Base-by-base conservation (phyloP, 495 filamentous ascomycete genomes). In the Talaromyces ruber region DNA sequence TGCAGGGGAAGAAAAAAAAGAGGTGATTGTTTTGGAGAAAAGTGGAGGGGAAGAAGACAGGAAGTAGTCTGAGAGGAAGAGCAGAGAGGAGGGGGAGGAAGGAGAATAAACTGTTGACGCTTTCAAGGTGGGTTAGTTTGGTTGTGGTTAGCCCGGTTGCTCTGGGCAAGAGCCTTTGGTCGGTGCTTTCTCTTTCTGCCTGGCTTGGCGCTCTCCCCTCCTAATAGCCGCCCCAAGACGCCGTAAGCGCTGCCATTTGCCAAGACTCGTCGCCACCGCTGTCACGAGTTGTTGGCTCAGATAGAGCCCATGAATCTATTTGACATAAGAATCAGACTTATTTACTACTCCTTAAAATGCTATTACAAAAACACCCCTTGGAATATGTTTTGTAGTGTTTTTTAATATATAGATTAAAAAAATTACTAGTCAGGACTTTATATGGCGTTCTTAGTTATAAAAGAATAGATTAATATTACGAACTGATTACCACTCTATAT, bases 21-120 rank as follows among this genome's bases (percentile, higher is more conserved):
- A 12, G 57, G 6, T 59, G 28, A 39, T 43, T 14, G 47, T 45
- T 25, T 53, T 58, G 61, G 64, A 65, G 57, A 58, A 30, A 25
- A 52, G 45, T 65, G 55, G 64, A 54, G 45, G 62, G 59, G 59
- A 61, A 62, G 65, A 59, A 53, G 52, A 61, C 58, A 63, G 63
- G 66, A 63, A 62, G 53, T 30, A 62, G 63, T 59, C 60, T 55
- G 63, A 63, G 29, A 57, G 64, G 66, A 39, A 39, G 34, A 39
- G 34, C 32, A 34, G 65, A 64, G 65, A 63, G 65, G 68, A 64
- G 62, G 66, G 26, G 24, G 43, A 45, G n/a, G 45, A 47, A n/a
- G 21, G 50, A 58, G 26, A 28, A 32, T 58, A 34, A 47, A 47
- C n/a, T 67, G 64, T 68, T 67, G 67, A 64, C 66, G 56, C 61